phyloP scores from a whole-genome alignment of 139 green algal species.

The Astrephomene gubernaculifera region DNA sequence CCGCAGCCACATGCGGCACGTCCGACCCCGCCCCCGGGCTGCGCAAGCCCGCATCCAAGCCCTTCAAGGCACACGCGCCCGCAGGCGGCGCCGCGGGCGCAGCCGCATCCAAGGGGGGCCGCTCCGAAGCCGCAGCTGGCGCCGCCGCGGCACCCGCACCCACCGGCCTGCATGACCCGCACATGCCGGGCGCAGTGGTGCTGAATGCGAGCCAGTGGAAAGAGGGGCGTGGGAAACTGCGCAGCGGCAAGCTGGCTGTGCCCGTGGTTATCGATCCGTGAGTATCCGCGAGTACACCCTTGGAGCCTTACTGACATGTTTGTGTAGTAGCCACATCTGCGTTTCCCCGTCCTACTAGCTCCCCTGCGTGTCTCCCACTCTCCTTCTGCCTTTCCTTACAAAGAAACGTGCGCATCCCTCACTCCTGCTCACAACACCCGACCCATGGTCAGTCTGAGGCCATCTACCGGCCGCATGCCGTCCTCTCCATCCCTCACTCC shows the following conservation, averaged over 20 bases:
- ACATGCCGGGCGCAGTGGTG: constrained; percentile 63
- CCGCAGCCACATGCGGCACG: no score
- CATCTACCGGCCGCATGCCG: no score
- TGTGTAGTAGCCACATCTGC: no score
- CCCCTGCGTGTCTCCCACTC: no score
- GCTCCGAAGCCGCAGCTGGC: not conserved
- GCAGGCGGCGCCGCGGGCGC: not conserved
- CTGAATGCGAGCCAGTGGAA: constrained; percentile 73
- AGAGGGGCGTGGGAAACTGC: constrained; percentile 49
- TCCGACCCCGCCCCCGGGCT: not conserved
- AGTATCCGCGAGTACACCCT: no score
- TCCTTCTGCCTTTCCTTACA: no score
- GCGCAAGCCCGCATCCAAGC: not conserved
- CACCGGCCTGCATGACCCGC: constrained; percentile 67
- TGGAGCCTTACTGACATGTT: no score
- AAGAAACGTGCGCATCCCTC: no score
- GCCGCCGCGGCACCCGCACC: not conserved
- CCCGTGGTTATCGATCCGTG: constrained; percentile 80
- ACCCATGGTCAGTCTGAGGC: no score
- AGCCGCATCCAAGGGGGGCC: not conserved
- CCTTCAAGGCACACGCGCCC: not conserved
- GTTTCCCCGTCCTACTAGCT: no score
- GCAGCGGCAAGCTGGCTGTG: constrained; percentile 19
- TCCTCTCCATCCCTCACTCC: no score
- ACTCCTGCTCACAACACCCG: no score